Evolutionary conservation across 2,329 filamentous ascomycete genomes (phyloP), one percentile per base, ranked within the genome.

Genomic region (Dryadomyces quercivorus): DNA sequence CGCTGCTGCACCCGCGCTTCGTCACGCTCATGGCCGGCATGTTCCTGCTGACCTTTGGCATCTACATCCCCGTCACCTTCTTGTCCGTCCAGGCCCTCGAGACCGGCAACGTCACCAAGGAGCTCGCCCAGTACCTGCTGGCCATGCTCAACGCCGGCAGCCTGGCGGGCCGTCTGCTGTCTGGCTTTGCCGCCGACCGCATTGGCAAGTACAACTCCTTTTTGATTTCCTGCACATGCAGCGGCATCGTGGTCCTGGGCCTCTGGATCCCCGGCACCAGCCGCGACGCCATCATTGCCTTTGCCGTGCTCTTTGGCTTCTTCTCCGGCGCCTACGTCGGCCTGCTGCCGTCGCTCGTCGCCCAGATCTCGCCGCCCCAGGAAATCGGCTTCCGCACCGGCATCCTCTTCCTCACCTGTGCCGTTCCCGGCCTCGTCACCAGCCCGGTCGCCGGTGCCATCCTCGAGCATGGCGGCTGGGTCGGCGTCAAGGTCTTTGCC

Each of bases 331-430:
- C 70, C 16, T 72, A 69, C 54, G 62, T 72, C 16, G 67, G 69
- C 10, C 61, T 74, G 4, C 63, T 69, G 12, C 64, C 65, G 8
- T 65, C 69, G 1, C 64, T 74, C 1, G 62, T 72, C 5, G 67
- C 66, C 1, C 76, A 84, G 58, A 77, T 84, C 56, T 77, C 75
- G 1, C 75, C 78, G 38, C 67, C 77, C 53, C 65, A 70, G 2
- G 71, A 80, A 60, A 75, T 82, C 9, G 80, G 80, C 1, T 71
- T 77, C 12, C 70, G 78, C 7, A 76, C 72, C 2, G 80, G 79
- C 0, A 70, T 73, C 0, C 67, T 75, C 50, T 81, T 80, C 61
- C 72, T 72, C 15, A 64, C 76, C 13, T 65, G 74, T n/a, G 70
- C 72, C 15, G 63, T 82, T 26, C 75, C 74, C 0, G 76, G 74